Evolutionary conservation across 1,284 basidiomycete species (phyloP), one percentile per base, ranked within the genome.

Genomic region (Lentinula novae-zelandiae): DNA sequence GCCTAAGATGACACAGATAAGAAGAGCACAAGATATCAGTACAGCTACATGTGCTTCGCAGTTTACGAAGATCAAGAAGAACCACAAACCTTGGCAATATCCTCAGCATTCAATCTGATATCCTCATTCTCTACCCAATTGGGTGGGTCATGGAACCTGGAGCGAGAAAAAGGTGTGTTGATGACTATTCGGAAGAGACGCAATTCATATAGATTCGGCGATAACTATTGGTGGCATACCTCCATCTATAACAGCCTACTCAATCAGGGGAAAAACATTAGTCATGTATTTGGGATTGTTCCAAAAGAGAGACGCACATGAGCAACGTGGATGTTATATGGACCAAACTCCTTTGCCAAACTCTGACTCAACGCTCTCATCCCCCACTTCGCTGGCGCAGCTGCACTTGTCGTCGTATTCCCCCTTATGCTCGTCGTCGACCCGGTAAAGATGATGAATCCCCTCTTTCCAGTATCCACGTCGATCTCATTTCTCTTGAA

Each of bases 331-430:
- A 93, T 90, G 64, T 90, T 89, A 62, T 91, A 75, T 69, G 85
- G 85, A 13, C 86, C 86, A 67, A 92, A 93, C 68, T 93, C 91
- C 71, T 92, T 90, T 33, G 84, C 84, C 69, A 93, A 73, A 62
- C 88, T 90, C 76, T 93, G 90, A 17, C 83, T 83, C 53, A 93
- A 73, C 0, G 85, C 85, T 40, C 90, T 76, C 62, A 84, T 63
- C 1, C 80, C 90, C 60, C 82, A 83, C 73, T 92, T 93, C 1
- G 84, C 83, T 3, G 85, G 83, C 6, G 89, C 78, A 65, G 93
- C 89, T 1, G 79, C 81, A 53, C 86, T 86, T 0, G 89, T 92
- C 3, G 73, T 76, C 8, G 74, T 72, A 62, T 88, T 90, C 0
- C 90, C 90, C 61, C 90, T 76, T 53, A 82, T 62, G 55, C 83